These are phyloP conservation scores for Coniophora puteana DNA, from an alignment of 1,284 basidiomycete species.

Conservation along the genomic window DNA sequence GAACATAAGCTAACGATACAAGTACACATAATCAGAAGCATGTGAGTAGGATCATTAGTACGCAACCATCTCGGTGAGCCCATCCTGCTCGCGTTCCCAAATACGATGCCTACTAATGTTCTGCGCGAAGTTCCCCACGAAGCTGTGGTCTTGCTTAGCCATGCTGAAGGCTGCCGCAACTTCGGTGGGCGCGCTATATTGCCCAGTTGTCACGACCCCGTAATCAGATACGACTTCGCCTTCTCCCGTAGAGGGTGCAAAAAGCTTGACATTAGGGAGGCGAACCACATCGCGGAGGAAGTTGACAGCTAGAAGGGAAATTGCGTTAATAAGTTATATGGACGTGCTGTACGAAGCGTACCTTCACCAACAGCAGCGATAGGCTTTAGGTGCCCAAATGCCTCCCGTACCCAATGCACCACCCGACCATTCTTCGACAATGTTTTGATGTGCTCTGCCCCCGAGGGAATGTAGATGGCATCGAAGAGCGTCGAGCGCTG, in stretches of 20 bases:
- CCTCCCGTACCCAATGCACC: slow-evolving; percentile 72
- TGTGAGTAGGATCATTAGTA: slow-evolving; percentile 41
- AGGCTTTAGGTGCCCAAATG: slow-evolving; percentile 76
- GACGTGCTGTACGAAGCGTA: slow-evolving; percentile 19
- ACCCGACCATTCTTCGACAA: slow-evolving; percentile 53
- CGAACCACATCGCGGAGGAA: slow-evolving; percentile 45
- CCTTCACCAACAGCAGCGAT: slow-evolving; percentile 74
- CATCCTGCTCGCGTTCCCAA: slow-evolving; percentile 57
- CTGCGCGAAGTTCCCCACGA: slow-evolving; percentile 54
- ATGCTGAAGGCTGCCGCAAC: slow-evolving; percentile 41
- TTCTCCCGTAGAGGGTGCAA: slow-evolving; percentile 28
- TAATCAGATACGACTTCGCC: slow-evolving; percentile 48
- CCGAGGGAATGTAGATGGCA: slow-evolving; percentile 70
- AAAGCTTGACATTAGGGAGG: slow-evolving; percentile 42
- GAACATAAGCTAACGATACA: too few species aligned
- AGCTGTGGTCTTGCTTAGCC: slow-evolving; percentile 42
- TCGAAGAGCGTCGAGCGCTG: slow-evolving; percentile 81
- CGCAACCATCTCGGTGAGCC: slow-evolving; percentile 50
- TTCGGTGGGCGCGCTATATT: slow-evolving; percentile 38
- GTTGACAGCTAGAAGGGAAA: slow-evolving; percentile 36
- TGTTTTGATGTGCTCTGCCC: slow-evolving; percentile 47
- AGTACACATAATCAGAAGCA: too few species aligned
- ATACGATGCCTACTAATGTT: slow-evolving; percentile 63
- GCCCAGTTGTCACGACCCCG: slow-evolving; percentile 58
- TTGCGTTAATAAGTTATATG: not conserved